Base-by-base conservation (phyloP, 257 asterid species). In the Nicotiana paniculata region DNA sequence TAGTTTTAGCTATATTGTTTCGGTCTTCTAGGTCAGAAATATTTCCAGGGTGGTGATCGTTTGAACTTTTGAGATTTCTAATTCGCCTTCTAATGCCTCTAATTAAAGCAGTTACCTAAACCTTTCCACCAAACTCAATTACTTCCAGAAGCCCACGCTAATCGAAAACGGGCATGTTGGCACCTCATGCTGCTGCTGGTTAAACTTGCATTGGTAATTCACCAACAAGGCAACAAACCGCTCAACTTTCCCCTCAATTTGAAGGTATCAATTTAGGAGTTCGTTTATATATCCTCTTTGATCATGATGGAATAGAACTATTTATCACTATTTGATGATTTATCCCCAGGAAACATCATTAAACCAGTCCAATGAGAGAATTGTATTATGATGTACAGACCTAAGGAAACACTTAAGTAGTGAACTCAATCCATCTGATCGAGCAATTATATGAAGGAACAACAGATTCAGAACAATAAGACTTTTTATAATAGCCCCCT, bases 61-160 rank as follows among this genome's bases (percentile, higher is more conserved):
- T 82, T 54, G 46, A 85, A 46, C 61, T 46, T 72, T 12, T 76
- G 84, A 61, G 79, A 76, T 77, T 35, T 63, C 70, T 62, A 51
- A 67, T 62, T 58, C 57, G 65, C 16, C 53, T 11, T 32, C 75
- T 51, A 46, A 66, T 26, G 57, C 28, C 82, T 46, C 61, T 5
- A 30, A 3, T 2, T 46, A 21, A 18, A 72, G 21, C 21, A 24
- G 37, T 43, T 3, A 5, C n/a, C 37, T 21, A 57, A 21, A 72
- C 7, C 12, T 70, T 39, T 33, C n/a, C 37, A 21, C 37, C 59
- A 39, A 72, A 72, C 21, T 46, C 59, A 4, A 21, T 17, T 72
- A 8, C 59, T 72, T 72, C 59, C 3, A 6, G 35, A 4, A 24
- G 78, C 0, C 0, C 78, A 72, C 3, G 59, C 21, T 21, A 72